Evolutionary conservation across 2,329 filamentous ascomycete species (phyloP).

Genomic region (Aaosphaeria pasadenensis): DNA sequence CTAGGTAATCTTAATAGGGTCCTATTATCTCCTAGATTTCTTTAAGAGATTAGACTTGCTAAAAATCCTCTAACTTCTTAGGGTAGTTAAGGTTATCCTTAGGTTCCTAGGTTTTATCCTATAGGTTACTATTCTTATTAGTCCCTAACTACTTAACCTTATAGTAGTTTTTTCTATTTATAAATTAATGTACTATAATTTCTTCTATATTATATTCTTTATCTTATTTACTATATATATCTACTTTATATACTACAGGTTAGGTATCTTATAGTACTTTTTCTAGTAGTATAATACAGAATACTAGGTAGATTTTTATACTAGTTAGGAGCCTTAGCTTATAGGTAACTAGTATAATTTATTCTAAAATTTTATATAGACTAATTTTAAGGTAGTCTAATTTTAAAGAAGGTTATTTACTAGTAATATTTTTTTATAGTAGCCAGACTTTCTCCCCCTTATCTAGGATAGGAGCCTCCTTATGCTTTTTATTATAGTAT

Average conservation of each 20-base stretch:
- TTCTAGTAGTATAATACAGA: not conserved
- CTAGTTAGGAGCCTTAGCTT: not conserved
- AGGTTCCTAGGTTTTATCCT: constrained; percentile 4
- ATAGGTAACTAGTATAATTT: not conserved
- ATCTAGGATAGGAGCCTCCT: not conserved
- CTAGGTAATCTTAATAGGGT: not conserved
- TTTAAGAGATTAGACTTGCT: not conserved
- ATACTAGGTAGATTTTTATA: not conserved
- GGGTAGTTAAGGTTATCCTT: constrained; percentile 5
- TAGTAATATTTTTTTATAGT: constrained; percentile 5
- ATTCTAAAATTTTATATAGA: constrained; percentile 1
- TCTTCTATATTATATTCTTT: constrained; percentile 1
- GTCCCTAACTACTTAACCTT: too few relatives aligned
- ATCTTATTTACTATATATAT: constrained; percentile 1
- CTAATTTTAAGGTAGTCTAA: constrained; percentile 3
- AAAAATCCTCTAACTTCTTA: constrained; percentile 4
- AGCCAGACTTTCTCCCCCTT: constrained; percentile 6
- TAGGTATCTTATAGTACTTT: constrained; percentile 1
- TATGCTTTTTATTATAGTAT: constrained; percentile 7
- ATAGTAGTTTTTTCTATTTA: constrained; percentile 4
- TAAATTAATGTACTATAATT: not conserved
- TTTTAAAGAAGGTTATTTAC: constrained; percentile 1
- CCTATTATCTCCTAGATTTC: not conserved
- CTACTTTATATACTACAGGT: constrained; percentile 2
- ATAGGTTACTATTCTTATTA: constrained; percentile 3